These are phyloP conservation scores for Coniochaeta sp. DNA, from an alignment of 2,329 filamentous ascomycete species.

Conservation along the genomic window DNA sequence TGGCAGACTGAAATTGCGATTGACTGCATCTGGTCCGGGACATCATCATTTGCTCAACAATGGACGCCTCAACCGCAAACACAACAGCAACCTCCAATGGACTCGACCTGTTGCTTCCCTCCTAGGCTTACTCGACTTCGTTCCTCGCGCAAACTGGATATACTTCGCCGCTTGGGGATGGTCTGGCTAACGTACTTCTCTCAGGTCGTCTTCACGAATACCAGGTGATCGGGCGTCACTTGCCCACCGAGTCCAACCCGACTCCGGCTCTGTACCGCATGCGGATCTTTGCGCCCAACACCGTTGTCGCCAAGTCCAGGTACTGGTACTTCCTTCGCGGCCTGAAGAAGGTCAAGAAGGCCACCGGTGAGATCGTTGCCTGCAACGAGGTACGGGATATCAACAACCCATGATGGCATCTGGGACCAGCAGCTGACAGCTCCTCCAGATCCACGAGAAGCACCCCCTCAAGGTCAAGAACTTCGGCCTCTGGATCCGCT, in stretches of 20 bases:
- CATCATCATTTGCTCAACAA: no score
- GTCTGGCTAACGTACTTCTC: conserved; percentile 22
- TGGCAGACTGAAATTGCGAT: no score
- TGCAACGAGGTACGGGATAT: conserved; percentile 71
- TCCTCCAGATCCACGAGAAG: conserved; percentile 86
- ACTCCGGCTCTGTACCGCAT: conserved; percentile 99
- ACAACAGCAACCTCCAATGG: no score
- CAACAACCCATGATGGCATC: no score
- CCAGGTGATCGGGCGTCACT: conserved; percentile 99
- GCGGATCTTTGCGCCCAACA: conserved; percentile 98
- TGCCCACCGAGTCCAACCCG: conserved; percentile 96
- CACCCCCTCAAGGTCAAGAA: conserved; percentile 99
- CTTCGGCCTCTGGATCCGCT: conserved; percentile 99
- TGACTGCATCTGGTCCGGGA: no score
- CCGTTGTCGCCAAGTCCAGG: conserved; percentile 97
- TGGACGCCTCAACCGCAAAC: no score
- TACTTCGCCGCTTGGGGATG: not conserved
- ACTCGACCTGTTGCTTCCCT: not conserved
- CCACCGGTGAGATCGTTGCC: conserved; percentile 97
- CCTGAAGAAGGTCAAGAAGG: conserved; percentile 99
- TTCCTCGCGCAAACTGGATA: not conserved
- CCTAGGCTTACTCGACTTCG: not conserved
- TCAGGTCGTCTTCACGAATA: conserved; percentile 99
- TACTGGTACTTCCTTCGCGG: conserved; percentile 99
- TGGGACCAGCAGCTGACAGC: conserved; percentile 1